These are phyloP conservation scores for Musa itinerans DNA, from an alignment of 176 grass and related monocot species.

Conservation along the genomic window DNA sequence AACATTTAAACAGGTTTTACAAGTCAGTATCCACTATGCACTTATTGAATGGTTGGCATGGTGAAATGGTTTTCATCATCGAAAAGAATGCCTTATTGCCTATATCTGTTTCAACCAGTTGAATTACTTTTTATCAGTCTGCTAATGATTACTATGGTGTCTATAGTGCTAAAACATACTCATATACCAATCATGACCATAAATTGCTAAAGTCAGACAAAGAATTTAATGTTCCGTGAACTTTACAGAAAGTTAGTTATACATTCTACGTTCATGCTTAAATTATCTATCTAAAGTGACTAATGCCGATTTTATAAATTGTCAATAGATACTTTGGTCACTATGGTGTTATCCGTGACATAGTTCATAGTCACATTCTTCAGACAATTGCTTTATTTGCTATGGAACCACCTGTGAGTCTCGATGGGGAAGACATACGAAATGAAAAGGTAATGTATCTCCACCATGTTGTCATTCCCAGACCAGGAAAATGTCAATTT, in stretches of 20 bases:
- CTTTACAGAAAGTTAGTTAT: too few relatives aligned
- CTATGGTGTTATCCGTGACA: constrained; percentile 86
- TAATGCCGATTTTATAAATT: background rate
- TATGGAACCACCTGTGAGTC: constrained; percentile 86
- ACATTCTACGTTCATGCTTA: too few relatives aligned
- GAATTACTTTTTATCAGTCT: background rate
- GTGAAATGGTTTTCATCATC: too few relatives aligned
- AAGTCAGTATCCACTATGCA: too few relatives aligned
- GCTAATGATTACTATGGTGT: background rate
- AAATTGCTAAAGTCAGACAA: background rate
- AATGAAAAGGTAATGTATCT: constrained; percentile 70
- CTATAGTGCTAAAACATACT: too few relatives aligned
- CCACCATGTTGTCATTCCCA: background rate
- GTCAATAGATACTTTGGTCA: constrained; percentile 63
- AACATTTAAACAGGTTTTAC: too few relatives aligned
- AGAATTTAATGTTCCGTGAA: too few relatives aligned
- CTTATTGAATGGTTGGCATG: too few relatives aligned
- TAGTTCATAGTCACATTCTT: constrained; percentile 88
- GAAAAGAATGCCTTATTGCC: background rate
- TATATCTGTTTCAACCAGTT: background rate
- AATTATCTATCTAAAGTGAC: background rate
- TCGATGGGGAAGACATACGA: constrained; percentile 91
- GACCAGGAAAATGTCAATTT: background rate
- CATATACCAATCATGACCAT: background rate
- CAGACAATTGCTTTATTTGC: constrained; percentile 87